phyloP scores from a whole-genome alignment of 140 eudicot genomes.

The Ambrosia hybrid region DNA sequence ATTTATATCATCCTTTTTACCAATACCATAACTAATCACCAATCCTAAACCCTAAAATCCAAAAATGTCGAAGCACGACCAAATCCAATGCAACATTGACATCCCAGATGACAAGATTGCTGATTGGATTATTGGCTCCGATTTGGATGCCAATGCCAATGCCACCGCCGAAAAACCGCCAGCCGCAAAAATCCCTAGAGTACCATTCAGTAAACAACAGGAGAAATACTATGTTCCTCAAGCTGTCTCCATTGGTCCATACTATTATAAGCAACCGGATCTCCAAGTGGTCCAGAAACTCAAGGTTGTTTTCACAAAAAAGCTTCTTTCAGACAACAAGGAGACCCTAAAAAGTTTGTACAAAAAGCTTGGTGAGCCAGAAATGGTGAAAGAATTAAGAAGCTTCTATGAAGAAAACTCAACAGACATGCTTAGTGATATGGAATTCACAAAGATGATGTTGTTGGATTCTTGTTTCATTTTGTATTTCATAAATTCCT shows the following conservation, averaged over 20 bases:
- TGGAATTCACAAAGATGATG: conserved; percentile 24
- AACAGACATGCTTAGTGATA: not conserved
- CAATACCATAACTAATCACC: not conserved
- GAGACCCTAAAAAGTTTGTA: conserved; percentile 12
- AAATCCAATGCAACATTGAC: not conserved
- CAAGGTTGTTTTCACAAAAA: conserved; percentile 21
- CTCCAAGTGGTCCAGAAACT: conserved; percentile 15
- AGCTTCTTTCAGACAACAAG: not conserved
- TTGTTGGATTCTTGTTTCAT: no score
- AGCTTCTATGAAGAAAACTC: conserved; percentile 25
- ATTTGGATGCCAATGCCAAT: not conserved
- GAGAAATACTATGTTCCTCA: conserved; percentile 27
- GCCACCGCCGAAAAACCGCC: not conserved
- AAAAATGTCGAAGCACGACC: not conserved
- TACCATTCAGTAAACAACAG: conserved; percentile 10
- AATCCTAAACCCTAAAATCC: conserved; percentile 1
- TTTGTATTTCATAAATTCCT: no score
- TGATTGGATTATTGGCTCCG: not conserved
- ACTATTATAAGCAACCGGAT: conserved; percentile 12
- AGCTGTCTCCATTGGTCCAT: conserved; percentile 36
- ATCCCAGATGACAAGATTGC: no score
- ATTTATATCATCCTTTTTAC: not conserved
- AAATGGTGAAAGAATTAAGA: conserved; percentile 10
- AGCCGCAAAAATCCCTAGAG: conserved; percentile 18
- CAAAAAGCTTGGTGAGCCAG: not conserved